Percentiles rank a stretch among this genome's conserved stretches.
phyloP scores from a whole-genome alignment of 1,284 basidiomycete species.

The Irpex rosettiformis region DNA sequence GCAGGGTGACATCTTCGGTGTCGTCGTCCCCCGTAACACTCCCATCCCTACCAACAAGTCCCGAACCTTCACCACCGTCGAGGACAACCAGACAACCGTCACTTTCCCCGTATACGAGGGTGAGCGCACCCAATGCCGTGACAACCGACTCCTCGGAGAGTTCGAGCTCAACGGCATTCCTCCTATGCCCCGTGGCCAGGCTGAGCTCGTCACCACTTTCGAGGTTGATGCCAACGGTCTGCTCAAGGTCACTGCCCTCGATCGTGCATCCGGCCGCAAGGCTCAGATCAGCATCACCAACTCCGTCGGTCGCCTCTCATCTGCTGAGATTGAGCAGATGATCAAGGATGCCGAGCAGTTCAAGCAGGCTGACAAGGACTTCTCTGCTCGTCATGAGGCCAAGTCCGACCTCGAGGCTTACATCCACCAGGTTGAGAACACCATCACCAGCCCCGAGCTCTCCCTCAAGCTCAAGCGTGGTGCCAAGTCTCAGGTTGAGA shows the following conservation, averaged over 20 bases:
- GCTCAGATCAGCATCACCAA: slow-evolving; percentile 95
- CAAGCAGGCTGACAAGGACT: slow-evolving; percentile 96
- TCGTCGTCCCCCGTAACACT: slow-evolving; percentile 96
- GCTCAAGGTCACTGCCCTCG: slow-evolving; percentile 91
- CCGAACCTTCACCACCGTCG: slow-evolving; percentile 93
- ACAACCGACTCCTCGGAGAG: slow-evolving; percentile 95
- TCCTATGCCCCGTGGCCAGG: slow-evolving; percentile 94
- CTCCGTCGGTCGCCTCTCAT: slow-evolving; percentile 93
- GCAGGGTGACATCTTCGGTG: slow-evolving; percentile 97
- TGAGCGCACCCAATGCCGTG: slow-evolving; percentile 95
- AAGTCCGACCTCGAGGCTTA: slow-evolving; percentile 96
- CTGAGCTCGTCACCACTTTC: slow-evolving; percentile 94
- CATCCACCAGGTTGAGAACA: slow-evolving; percentile 91
- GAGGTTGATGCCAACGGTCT: slow-evolving; percentile 98
- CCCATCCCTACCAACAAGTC: slow-evolving; percentile 98
- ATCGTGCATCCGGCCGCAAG: slow-evolving; percentile 94
- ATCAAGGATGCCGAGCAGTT: slow-evolving; percentile 97
- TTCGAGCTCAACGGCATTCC: slow-evolving; percentile 97
- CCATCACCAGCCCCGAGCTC: slow-evolving; percentile 91
- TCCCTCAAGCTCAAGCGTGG: slow-evolving; percentile 97
- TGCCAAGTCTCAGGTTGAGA: slow-evolving; percentile 88
- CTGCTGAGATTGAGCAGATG: slow-evolving; percentile 96
- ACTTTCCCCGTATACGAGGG: slow-evolving; percentile 99
- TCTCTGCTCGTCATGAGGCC: slow-evolving; percentile 93
- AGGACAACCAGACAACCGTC: slow-evolving; percentile 98